Percentiles rank a stretch among this genome's conserved stretches.
Conservation (phyloP, 306 rosid species). For the Abrus pulchellus region DNA sequence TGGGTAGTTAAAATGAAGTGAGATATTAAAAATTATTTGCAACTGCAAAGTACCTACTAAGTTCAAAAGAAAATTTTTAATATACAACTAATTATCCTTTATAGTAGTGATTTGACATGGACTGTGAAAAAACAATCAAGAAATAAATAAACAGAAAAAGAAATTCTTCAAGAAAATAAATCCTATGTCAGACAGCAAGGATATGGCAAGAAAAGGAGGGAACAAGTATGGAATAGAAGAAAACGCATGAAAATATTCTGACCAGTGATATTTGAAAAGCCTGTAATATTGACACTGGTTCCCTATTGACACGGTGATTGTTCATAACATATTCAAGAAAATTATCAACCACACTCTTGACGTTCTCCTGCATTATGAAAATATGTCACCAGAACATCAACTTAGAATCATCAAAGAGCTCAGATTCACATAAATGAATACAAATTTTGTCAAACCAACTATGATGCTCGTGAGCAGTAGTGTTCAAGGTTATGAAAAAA, state of each 20-base stretch:
- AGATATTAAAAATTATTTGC: too few species aligned
- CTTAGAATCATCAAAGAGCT: slow-evolving; percentile 14
- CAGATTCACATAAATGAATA: slow-evolving; percentile 1
- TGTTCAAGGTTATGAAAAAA: background rate
- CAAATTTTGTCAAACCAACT: slow-evolving; percentile 6
- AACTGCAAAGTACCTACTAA: too few species aligned
- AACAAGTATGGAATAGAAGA: background rate
- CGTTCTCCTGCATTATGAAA: slow-evolving; percentile 67
- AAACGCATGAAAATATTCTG: slow-evolving; percentile 50
- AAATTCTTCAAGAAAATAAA: slow-evolving; percentile 19
- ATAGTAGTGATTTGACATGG: background rate
- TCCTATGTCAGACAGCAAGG: background rate
- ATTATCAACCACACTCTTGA: slow-evolving; percentile 55
- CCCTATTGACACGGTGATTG: slow-evolving; percentile 66
- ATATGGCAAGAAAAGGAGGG: background rate
- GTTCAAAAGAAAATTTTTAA: too few species aligned
- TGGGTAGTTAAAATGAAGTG: too few species aligned
- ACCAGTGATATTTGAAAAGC: slow-evolving; percentile 93
- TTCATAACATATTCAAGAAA: slow-evolving; percentile 72
- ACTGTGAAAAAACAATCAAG: background rate
- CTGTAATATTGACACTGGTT: slow-evolving; percentile 66
- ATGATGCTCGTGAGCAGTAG: background rate
- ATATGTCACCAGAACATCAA: slow-evolving; percentile 38
- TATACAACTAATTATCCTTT: too few species aligned
- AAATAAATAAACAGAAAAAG: background rate